phyloP scores from a whole-genome alignment of 31 red algal genomes.

The Asparagopsis taxiformis region DNA sequence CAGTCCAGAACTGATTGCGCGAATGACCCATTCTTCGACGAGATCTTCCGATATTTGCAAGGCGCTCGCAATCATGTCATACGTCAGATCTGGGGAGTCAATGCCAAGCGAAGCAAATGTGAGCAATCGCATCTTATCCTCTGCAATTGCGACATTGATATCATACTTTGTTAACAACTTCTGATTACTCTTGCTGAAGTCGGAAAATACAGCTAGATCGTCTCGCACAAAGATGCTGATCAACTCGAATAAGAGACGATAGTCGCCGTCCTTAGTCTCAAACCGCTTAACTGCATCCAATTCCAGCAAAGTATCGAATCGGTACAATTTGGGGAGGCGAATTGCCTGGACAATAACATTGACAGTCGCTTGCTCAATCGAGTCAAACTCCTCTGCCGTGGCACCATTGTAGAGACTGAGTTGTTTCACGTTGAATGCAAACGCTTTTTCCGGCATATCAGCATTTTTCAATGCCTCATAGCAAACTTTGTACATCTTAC shows the following conservation, averaged over 20 bases:
- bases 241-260: constrained; percentile 54
- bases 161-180: constrained; percentile 26
- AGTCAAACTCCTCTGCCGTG: constrained; percentile 21
- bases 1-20: constrained; percentile 78
- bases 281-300: constrained; percentile 79
- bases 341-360: constrained; percentile 64
- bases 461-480: constrained; percentile 54
- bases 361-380: constrained; percentile 39
- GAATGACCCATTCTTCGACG: constrained; percentile 95
- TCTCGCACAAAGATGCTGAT: constrained; percentile 80
- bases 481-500: constrained; percentile 70
- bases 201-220: constrained; percentile 68
- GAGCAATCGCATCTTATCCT: constrained; percentile 92
- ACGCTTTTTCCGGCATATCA: constrained; percentile 36
- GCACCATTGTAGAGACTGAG: constrained; percentile 58
- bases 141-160: constrained; percentile 54
- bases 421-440: constrained; percentile 65
- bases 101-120: constrained; percentile 85
- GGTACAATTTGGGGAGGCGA: constrained; percentile 68
- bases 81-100: constrained; percentile 70
- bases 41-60: constrained; percentile 66
- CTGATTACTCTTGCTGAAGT: constrained; percentile 48
- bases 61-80: constrained; percentile 78
- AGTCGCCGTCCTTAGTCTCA: constrained; percentile 34
- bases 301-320: constrained; percentile 86